These are phyloP conservation scores for Gossypium gossypioides DNA, from an alignment of 441 rosid species.

Conservation along the genomic window DNA sequence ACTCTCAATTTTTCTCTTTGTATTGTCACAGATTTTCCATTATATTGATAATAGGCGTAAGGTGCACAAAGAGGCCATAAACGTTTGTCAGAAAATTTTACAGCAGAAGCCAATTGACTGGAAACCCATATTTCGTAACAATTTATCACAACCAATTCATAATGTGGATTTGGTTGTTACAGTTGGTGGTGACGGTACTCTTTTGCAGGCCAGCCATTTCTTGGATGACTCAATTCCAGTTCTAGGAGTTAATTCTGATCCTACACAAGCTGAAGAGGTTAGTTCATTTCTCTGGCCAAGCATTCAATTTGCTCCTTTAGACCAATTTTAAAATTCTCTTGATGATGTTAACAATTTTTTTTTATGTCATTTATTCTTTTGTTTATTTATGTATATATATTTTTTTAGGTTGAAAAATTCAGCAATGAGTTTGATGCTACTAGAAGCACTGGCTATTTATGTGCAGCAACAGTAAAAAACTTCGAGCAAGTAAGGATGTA, in stretches of 20 bases:
- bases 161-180: constrained; percentile 80
- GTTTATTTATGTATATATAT: neutral
- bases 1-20: neutral
- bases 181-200: constrained; percentile 91
- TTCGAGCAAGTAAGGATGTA: constrained; percentile 56
- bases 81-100: constrained; percentile 56
- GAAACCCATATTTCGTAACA: constrained; percentile 49
- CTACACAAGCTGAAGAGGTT: constrained; percentile 72
- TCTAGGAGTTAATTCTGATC: constrained; percentile 86
- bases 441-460: constrained; percentile 77
- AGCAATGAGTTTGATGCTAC: constrained; percentile 71
- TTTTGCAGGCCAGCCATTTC: constrained; percentile 86
- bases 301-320: neutral
- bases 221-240: constrained; percentile 67
- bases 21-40: constrained; percentile 26
- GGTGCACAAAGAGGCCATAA: constrained; percentile 56
- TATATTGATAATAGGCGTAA: constrained; percentile 48
- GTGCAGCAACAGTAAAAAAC: constrained; percentile 70
- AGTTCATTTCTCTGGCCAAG: constrained; percentile 6
- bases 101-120: constrained; percentile 57
- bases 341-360: neutral
- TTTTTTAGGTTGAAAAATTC: constrained; percentile 49
- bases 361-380: neutral
- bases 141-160: constrained; percentile 39
- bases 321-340: neutral